Conservation (phyloP, 148 eudicot genomes). For the Polygonum aviculare region DNA sequence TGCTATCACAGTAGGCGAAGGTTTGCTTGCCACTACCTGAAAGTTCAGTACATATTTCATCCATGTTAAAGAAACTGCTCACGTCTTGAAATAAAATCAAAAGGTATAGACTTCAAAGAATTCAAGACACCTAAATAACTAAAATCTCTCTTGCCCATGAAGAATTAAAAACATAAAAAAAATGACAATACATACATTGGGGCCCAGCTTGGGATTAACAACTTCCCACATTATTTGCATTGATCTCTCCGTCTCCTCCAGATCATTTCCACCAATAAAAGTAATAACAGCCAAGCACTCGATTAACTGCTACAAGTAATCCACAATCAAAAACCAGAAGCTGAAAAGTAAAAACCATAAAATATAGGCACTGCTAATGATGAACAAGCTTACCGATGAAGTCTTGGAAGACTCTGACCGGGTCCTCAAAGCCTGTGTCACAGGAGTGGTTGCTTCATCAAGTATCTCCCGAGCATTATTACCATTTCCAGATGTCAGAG, state of each 20-base stretch:
- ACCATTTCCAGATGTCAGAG: constrained; percentile 70
- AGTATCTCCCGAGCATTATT: constrained; percentile 68
- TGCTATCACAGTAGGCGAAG: constrained; percentile 54
- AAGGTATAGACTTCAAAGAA: not conserved
- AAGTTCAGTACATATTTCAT: constrained; percentile 4
- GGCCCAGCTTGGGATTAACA: constrained; percentile 69
- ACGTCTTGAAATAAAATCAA: not conserved
- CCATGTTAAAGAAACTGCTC: not conserved
- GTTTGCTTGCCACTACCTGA: constrained; percentile 70
- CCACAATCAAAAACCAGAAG: constrained; percentile 1
- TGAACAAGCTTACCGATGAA: constrained; percentile 42
- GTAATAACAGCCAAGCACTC: constrained; percentile 79
- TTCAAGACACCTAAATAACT: not conserved
- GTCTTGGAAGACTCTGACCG: constrained; percentile 56
- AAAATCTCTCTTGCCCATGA: not conserved
- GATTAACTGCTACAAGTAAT: constrained; percentile 44
- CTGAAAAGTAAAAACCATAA: not conserved
- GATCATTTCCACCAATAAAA: constrained; percentile 70
- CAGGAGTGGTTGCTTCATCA: constrained; percentile 52
- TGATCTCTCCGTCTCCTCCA: constrained; percentile 61
- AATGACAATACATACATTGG: constrained; percentile 51
- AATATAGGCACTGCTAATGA: not conserved
- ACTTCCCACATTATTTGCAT: constrained; percentile 97
- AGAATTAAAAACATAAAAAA: not conserved
- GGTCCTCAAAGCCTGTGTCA: constrained; percentile 70